Evolutionary conservation across 2,329 filamentous ascomycete species (phyloP), one percentile per base, ranked within the genome.

Genomic region (Penicillium vulpinum): DNA sequence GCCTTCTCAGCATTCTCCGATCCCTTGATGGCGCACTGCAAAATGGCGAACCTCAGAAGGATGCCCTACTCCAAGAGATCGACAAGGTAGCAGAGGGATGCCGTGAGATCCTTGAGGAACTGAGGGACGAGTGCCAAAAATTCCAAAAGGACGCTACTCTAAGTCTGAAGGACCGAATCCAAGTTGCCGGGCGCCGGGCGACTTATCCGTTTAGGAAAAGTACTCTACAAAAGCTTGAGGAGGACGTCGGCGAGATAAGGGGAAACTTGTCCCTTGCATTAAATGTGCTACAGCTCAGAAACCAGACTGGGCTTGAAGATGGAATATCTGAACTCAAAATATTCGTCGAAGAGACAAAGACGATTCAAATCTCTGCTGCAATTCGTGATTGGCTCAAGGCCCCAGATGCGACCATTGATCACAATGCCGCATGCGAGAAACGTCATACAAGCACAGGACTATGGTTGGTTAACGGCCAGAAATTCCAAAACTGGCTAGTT

Each of bases 221-320:
- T 45, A 78, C 75, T 1, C 58, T 78, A 41, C 64, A 72, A 50
- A 75, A 74, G 54, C 70, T 78, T 9, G 70, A 75, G 54, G 72
- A 75, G 59, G 67, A 75, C 50, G 61, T 76, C n/a, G 61, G 65
- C 50, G 73, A 74, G 2, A 66, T 72, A 21, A 57, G 71, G 18
- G 60, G 59, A 7, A 67, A 68, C 13, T 47, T 77, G 10, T 70
- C 64, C 15, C 59, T 70, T 16, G 73, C 68, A 24, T 57, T 75
- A 22, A 60, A 73, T 38, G 57, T 73, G 8, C 56, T 77, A 18
- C 67, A 75, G 52, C 63, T 73, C 26, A 61, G 50, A 18, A 53
- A 28, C 33, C 52, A 59, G 15, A 40, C 5, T 22, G 43, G 36
- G 2, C 50, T 56, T 13, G 26, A 58, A 51, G 44, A 52, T 50